phyloP scores from a whole-genome alignment of 2,329 filamentous ascomycete species.

The Fusarium sambucinum region DNA sequence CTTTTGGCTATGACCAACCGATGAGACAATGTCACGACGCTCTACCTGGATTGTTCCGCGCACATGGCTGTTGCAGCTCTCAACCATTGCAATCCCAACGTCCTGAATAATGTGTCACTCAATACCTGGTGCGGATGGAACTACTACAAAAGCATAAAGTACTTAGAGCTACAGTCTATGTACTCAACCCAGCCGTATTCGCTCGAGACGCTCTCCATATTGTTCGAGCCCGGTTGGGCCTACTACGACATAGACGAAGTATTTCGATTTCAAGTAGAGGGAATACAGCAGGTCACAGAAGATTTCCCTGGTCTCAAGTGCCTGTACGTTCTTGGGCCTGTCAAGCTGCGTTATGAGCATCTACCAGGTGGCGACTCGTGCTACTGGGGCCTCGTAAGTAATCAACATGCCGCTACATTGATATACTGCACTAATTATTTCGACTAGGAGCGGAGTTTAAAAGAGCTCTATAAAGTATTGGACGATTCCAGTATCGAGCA shows the following conservation, averaged over 20 bases:
- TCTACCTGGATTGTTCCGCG: background rate
- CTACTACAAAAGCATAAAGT: no score
- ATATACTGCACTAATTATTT: background rate
- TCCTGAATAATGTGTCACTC: background rate
- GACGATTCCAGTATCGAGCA: background rate
- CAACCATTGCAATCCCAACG: background rate
- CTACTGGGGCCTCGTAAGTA: no score
- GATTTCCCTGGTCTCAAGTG: no score
- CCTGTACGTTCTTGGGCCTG: no score
- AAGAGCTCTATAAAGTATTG: accelerated
- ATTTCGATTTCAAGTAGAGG: no score
- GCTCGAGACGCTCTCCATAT: background rate
- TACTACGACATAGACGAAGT: no score
- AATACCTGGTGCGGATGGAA: background rate
- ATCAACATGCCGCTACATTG: accelerated
- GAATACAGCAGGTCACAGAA: accelerated
- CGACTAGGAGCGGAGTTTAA: accelerated
- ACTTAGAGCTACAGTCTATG: background rate
- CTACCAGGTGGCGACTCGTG: no score
- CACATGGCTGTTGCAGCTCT: accelerated
- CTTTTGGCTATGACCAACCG: background rate
- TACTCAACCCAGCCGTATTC: background rate
- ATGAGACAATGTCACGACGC: background rate
- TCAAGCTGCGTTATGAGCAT: no score
- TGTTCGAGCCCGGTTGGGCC: no score